Conservation (phyloP, 2,329 filamentous ascomycete species). For the Lojkania enalia region DNA sequence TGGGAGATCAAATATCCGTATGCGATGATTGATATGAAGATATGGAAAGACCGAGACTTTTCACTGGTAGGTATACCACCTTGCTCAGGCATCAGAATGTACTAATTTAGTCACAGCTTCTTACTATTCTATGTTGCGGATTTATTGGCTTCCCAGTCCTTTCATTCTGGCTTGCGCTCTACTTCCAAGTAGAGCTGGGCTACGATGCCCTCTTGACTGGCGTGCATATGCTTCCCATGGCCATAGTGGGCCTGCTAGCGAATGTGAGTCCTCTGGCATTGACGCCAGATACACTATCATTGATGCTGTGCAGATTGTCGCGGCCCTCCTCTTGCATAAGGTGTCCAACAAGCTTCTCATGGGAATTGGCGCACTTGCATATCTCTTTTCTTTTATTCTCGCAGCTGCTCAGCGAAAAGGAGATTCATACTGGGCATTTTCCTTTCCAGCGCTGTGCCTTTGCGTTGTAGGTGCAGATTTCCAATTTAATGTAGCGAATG, state of each 20-base stretch:
- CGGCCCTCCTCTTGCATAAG: constrained; percentile 63
- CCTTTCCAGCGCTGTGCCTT: constrained; percentile 64
- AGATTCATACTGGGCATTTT: constrained; percentile 66
- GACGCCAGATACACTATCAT: not conserved
- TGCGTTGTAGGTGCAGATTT: constrained; percentile 69
- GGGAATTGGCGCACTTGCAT: constrained; percentile 53
- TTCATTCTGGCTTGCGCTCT: constrained; percentile 66
- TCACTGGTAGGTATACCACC: constrained; percentile 53
- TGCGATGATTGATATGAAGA: constrained; percentile 57
- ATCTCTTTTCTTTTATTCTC: constrained; percentile 55
- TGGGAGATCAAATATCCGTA: constrained; percentile 62
- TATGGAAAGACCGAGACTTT: constrained; percentile 66
- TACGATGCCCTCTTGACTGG: constrained; percentile 62
- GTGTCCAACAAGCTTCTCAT: constrained; percentile 68
- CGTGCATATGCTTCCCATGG: constrained; percentile 67
- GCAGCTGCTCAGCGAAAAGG: constrained; percentile 60
- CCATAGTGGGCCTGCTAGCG: constrained; percentile 63
- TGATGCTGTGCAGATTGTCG: constrained; percentile 56
- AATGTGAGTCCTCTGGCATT: constrained; percentile 47
- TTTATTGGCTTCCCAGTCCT: constrained; percentile 65
- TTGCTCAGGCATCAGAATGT: not conserved
- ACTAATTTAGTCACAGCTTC: constrained; percentile 48
- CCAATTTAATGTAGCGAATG: constrained; percentile 71
- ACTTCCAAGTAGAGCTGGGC: constrained; percentile 61
- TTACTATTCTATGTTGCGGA: constrained; percentile 61